Conservation (phyloP, 2,329 filamentous ascomycete genomes). For the Botrytis aclada region DNA sequence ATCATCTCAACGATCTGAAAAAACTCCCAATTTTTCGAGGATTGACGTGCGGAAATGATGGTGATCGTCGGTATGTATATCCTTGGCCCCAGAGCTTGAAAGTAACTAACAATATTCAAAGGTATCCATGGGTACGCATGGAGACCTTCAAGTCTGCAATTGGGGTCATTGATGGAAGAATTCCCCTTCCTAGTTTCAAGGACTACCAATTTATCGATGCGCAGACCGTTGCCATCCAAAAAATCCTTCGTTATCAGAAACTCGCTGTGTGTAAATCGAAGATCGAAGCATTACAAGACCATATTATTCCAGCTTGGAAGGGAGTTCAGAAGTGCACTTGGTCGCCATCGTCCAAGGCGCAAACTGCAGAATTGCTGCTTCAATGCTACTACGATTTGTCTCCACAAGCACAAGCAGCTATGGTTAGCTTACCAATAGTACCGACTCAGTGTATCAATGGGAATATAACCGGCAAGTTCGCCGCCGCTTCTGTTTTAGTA, state of each 20-base stretch:
- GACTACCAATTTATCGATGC: conserved; percentile 26
- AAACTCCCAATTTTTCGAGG: conserved; percentile 10
- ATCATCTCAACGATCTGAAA: background rate
- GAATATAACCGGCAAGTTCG: conserved; percentile 23
- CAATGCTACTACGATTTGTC: conserved; percentile 22
- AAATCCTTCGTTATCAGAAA: conserved; percentile 20
- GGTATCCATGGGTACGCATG: conserved; percentile 24
- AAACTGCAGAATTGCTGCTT: conserved; percentile 25
- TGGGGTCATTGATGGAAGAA: conserved; percentile 22
- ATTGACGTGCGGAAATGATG: background rate
- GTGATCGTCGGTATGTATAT: background rate
- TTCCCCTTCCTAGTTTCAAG: conserved; percentile 23
- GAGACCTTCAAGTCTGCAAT: conserved; percentile 18
- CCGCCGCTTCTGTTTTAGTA: conserved; percentile 25
- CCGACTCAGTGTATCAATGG: conserved; percentile 24
- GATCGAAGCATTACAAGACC: conserved; percentile 21
- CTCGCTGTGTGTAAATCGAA: conserved; percentile 20
- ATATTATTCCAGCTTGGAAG: conserved; percentile 30
- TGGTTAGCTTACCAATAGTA: conserved; percentile 28
- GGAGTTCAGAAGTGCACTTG: conserved; percentile 11
- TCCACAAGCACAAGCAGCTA: conserved; percentile 2
- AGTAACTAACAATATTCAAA: background rate
- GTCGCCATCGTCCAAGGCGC: conserved; percentile 23
- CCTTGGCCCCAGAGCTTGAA: no score
- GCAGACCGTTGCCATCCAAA: background rate